Percentiles rank a stretch among this genome's conserved stretches.
Conservation (phyloP, 202 grass and related monocot species). For the Sporobolus alterniflorus region DNA sequence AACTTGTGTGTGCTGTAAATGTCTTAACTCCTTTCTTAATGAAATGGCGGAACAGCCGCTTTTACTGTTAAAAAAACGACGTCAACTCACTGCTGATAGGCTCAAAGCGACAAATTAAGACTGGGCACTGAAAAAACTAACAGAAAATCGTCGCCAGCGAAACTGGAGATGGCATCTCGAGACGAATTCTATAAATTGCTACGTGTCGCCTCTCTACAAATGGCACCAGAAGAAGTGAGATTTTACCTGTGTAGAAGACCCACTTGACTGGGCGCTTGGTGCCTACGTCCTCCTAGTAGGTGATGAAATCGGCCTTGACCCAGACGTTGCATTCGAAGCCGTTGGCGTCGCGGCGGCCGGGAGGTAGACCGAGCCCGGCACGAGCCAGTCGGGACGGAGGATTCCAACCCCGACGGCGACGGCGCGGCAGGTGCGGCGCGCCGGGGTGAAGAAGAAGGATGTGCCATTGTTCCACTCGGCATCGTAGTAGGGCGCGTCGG, state of each 20-base stretch:
- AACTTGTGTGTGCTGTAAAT: too few species aligned
- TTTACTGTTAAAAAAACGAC: too few species aligned
- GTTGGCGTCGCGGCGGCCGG: constrained; percentile 30
- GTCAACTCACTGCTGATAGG: too few species aligned
- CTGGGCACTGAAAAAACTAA: too few species aligned
- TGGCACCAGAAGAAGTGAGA: too few species aligned
- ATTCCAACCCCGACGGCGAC: constrained; percentile 50
- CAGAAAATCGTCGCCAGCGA: too few species aligned
- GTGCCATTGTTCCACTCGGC: constrained; percentile 86
- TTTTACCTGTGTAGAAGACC: constrained; percentile 75
- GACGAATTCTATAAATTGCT: too few species aligned
- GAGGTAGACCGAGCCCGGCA: constrained; percentile 51
- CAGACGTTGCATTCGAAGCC: constrained; percentile 70
- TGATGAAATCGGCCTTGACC: constrained; percentile 79
- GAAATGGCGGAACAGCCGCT: too few species aligned
- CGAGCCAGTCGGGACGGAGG: constrained; percentile 65
- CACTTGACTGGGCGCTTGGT: constrained; percentile 70
- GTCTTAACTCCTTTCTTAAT: too few species aligned
- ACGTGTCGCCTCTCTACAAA: too few species aligned
- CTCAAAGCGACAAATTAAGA: too few species aligned
- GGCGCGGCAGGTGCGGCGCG: constrained; percentile 47
- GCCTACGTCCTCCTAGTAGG: constrained; percentile 71
- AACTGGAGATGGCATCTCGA: too few species aligned
- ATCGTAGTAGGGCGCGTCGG: constrained; percentile 48
- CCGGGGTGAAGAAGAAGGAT: constrained; percentile 67